phyloP scores from a whole-genome alignment of 225 moss, liverwort and hornwort species.

The Pseudoscleropodium purum region DNA sequence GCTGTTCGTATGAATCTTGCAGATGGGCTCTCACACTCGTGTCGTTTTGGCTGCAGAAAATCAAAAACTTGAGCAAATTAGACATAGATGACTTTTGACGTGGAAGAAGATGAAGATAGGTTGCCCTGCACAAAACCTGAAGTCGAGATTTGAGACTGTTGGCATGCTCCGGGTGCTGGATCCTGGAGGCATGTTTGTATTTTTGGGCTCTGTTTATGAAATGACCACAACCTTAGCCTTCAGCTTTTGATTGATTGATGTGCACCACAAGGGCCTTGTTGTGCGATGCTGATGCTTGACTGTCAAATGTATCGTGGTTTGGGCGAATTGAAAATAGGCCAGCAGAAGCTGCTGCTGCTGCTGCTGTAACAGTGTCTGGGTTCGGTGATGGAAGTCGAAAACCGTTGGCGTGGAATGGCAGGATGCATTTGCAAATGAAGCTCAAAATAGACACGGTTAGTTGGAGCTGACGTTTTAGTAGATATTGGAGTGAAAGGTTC shows the following conservation, averaged over 20 bases:
- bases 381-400: background rate
- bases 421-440: background rate
- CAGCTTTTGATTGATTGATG: background rate
- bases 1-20: background rate
- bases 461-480: background rate
- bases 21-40: background rate
- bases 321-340: background rate
- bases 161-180: background rate
- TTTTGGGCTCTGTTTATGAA: conserved; percentile 13
- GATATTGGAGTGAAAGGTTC: background rate
- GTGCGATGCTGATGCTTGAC: background rate
- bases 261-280: background rate
- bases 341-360: background rate
- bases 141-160: background rate
- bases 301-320: background rate
- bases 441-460: background rate
- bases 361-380: background rate
- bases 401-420: background rate
- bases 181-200: conserved; percentile 9
- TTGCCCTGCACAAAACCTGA: background rate
- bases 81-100: conserved; percentile 33
- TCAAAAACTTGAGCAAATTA: conserved; percentile 40
- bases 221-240: background rate
- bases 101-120: background rate
- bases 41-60: conserved; percentile 34